These are phyloP conservation scores for Malassezia arunalokei DNA, from an alignment of 1,284 basidiomycete genomes.

Conservation along the genomic window DNA sequence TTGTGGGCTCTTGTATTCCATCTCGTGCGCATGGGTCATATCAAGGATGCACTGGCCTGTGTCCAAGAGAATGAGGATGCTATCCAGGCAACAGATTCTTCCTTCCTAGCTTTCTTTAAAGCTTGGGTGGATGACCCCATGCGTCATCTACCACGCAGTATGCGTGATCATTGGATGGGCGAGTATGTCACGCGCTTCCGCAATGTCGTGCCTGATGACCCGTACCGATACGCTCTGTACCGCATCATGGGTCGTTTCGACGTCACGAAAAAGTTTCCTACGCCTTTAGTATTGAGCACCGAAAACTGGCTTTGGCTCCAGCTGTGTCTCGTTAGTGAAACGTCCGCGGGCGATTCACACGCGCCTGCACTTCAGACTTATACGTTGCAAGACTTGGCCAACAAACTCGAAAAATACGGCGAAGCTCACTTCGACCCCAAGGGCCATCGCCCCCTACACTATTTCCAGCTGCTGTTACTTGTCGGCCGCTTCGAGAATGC, in stretches of 20 bases:
- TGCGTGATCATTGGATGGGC: constrained; percentile 67
- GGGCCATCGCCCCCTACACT: constrained; percentile 56
- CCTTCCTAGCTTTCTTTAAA: constrained; percentile 72
- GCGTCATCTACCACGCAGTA: constrained; percentile 21
- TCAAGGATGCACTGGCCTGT: constrained; percentile 60
- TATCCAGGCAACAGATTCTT: constrained; percentile 67
- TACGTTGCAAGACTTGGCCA: constrained; percentile 65
- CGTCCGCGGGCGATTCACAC: constrained; percentile 21
- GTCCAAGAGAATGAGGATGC: constrained; percentile 61
- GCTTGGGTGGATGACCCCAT: constrained; percentile 61
- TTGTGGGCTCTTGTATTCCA: constrained; percentile 88
- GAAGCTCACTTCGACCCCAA: constrained; percentile 80
- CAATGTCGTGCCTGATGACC: constrained; percentile 55
- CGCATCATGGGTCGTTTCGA: constrained; percentile 90
- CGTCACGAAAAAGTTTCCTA: constrained; percentile 64
- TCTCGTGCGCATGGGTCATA: constrained; percentile 73
- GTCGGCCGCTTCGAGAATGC: constrained; percentile 92
- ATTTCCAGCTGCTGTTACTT: constrained; percentile 80
- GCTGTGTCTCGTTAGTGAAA: constrained; percentile 58
- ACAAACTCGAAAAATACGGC: constrained; percentile 62
- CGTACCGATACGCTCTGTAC: constrained; percentile 89
- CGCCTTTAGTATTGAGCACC: constrained; percentile 74
- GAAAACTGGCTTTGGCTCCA: constrained; percentile 99
- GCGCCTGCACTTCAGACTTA: constrained; percentile 49
- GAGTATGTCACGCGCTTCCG: constrained; percentile 80